Evolutionary conservation across 495 filamentous ascomycete species (phyloP), one percentile per base, ranked within the genome.

Genomic region (Margaritispora aquatica): DNA sequence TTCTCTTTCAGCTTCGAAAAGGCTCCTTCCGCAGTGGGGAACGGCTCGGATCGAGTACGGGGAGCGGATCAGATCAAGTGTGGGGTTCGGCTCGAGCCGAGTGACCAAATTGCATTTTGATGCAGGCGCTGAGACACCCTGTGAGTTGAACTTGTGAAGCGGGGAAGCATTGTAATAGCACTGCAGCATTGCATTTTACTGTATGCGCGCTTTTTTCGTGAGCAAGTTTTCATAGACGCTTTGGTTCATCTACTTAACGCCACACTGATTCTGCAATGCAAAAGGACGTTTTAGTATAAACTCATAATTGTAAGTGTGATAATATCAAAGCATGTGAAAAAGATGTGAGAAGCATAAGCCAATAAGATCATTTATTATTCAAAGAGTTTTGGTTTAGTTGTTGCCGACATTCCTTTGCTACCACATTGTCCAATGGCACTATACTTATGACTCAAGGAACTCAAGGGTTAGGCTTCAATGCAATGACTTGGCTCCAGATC

Each of bases 11-110:
- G 51, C 51, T 27, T 21, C 29, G 26, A 51, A 54, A 54, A 23
- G 19, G 19, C 24, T 54, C 51, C 24, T 54, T 54, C 27, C 26
- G 24, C 26, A 54, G 27, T 20, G n/a, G n/a, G n/a, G n/a, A n/a
- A n/a, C n/a, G n/a, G n/a, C n/a, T n/a, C n/a, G n/a, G n/a, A n/a
- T n/a, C n/a, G n/a, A n/a, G n/a, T 34, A 26, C 21, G 51, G 51
- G 34, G 51, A 54, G 34, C 51, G 51, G 51, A 8, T 54, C 51
- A 26, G 51, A 54, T 54, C 51, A 26, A 54, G 51, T 54, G 51
- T 20, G 51, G 27, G 34, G 27, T 31, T 54, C 51, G 27, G 51
- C 13, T 34, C 51, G 27, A 26, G 34, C 34, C 51, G 51, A 54
- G 51, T 34, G 51, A 13, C 51, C 23, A 21, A 34, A 54, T 54